Conservation (phyloP, 2,329 filamentous ascomycete species). For the Colletotrichum sp. region DNA sequence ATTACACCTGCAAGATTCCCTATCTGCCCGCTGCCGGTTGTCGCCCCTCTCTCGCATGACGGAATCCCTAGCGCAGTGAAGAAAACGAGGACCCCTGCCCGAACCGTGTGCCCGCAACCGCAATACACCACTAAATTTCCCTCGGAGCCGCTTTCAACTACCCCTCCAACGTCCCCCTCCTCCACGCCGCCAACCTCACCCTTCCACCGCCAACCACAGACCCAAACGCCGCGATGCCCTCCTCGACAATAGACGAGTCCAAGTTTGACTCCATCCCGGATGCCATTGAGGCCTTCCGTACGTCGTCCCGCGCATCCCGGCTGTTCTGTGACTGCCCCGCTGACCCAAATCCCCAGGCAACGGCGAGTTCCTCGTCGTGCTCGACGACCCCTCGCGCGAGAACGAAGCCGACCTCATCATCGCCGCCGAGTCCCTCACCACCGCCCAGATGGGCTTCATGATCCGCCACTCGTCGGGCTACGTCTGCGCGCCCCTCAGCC, state of each 20-base stretch:
- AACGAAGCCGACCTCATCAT: slow-evolving; percentile 99
- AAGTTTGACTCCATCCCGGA: slow-evolving; percentile 71
- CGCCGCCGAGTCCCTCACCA: slow-evolving; percentile 81
- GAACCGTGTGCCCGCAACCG: neutral
- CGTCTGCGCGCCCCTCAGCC: slow-evolving; percentile 85
- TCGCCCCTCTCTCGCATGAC: slow-evolving; percentile 2
- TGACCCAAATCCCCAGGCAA: slow-evolving; percentile 51
- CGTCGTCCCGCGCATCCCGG: slow-evolving; percentile 27
- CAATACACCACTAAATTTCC: neutral
- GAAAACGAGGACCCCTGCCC: neutral
- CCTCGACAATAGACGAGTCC: slow-evolving; percentile 52
- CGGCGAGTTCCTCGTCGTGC: slow-evolving; percentile 94
- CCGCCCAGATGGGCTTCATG: slow-evolving; percentile 95
- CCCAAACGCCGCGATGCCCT: slow-evolving; percentile 47
- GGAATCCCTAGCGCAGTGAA: slow-evolving; percentile 3
- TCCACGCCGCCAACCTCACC: neutral
- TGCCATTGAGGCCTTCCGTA: slow-evolving; percentile 68
- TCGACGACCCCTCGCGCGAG: slow-evolving; percentile 90
- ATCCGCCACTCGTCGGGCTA: slow-evolving; percentile 89
- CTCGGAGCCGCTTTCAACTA: slow-evolving; percentile 2
- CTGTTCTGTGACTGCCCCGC: neutral
- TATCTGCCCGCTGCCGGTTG: neutral
- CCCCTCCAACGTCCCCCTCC: neutral
- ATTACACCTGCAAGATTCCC: neutral
- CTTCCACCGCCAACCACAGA: neutral